Base-by-base conservation (phyloP, 768 basidiomycete genomes). In the Tricholoma flavovirens region DNA sequence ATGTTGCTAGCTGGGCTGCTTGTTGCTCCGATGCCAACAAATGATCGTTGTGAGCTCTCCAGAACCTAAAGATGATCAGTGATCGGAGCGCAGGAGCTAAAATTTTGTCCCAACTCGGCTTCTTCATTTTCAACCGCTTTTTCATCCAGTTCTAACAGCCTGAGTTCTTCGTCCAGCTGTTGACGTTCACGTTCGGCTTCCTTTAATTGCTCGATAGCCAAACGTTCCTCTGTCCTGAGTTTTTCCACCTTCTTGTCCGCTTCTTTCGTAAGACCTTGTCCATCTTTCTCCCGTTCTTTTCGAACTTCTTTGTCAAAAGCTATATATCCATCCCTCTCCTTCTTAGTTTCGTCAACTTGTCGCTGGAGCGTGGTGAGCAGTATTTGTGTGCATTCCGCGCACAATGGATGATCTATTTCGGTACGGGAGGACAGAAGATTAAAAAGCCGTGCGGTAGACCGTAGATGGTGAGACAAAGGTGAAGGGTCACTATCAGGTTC, bases 401-500 rank as follows among this genome's bases (percentile, higher is more conserved):
- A 99, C 7, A 99, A 78, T 5, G 97, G 97, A 67, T 98, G 94
- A 67, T 94, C 92, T 43, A 95, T 82, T 30, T 88, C 87, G 52
- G 87, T 85, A 42, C 85, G 78, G 55, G 85, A 81, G 11, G 90
- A 89, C 43, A 93, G 76, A 29, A 91, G 69, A 67, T 88, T 88
- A 67, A 90, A 87, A 36, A 93, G 76, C 17, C 83, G 83, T 58
- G 80, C 78, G 48, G 87, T 85, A 33, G 88, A 89, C 55, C 85
- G 84, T 56, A 92, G 74, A 64, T 88, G 87, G 69, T 88, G 84
- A 38, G 89, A 88, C 59, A 90, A 75, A 32, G 90, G 86, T 21
- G 89, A 84, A 46, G 88, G 84, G 65, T 82, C 77, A 32, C 83
- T 80, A 56, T 82, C 76, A 40, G 75, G 72, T 55, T 84, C 80